These are phyloP conservation scores for Phytophthora constricta DNA, from an alignment of 352 stramenopile species.

Conservation along the genomic window DNA sequence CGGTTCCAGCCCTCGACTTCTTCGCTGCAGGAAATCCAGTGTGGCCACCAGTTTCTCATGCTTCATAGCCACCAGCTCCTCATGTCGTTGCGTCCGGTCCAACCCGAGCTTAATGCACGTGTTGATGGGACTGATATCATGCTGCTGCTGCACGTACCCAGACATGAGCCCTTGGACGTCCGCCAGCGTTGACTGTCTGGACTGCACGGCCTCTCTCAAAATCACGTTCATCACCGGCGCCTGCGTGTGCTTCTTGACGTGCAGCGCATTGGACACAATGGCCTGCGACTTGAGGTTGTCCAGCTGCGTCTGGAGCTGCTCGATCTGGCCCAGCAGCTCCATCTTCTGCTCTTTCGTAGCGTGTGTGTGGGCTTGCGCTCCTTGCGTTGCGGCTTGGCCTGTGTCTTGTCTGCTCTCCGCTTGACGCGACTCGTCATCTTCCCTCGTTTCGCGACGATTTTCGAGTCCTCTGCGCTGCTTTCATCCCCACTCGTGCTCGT, in stretches of 20 bases:
- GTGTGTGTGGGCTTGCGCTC: constrained; percentile 39
- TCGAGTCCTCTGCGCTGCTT: constrained; percentile 25
- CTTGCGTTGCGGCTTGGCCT: constrained; percentile 20
- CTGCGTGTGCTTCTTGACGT: constrained; percentile 42
- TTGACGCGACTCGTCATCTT: constrained; percentile 7
- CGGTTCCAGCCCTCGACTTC: constrained; percentile 38
- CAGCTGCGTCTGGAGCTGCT: constrained; percentile 29
- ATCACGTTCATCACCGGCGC: constrained; percentile 44
- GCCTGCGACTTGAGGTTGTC: constrained; percentile 45
- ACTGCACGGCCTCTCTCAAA: constrained; percentile 37
- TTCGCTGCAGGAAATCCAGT: constrained; percentile 36
- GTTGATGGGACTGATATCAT: constrained; percentile 46
- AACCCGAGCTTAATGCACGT: constrained; percentile 37
- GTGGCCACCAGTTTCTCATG: constrained; percentile 23
- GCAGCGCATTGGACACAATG: constrained; percentile 39
- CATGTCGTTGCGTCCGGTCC: constrained; percentile 32
- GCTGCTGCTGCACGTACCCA: constrained; percentile 39
- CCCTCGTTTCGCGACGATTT: constrained; percentile 13
- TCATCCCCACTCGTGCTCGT: constrained; percentile 35
- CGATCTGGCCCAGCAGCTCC: constrained; percentile 32
- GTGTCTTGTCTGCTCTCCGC: constrained; percentile 2
- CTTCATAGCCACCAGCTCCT: constrained; percentile 32
- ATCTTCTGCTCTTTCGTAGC: constrained; percentile 38
- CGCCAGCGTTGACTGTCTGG: constrained; percentile 34
- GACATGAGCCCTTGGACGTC: constrained; percentile 41